These are phyloP conservation scores for Colletotrichum melonis DNA, from an alignment of 2,329 filamentous ascomycete genomes.

Conservation along the genomic window DNA sequence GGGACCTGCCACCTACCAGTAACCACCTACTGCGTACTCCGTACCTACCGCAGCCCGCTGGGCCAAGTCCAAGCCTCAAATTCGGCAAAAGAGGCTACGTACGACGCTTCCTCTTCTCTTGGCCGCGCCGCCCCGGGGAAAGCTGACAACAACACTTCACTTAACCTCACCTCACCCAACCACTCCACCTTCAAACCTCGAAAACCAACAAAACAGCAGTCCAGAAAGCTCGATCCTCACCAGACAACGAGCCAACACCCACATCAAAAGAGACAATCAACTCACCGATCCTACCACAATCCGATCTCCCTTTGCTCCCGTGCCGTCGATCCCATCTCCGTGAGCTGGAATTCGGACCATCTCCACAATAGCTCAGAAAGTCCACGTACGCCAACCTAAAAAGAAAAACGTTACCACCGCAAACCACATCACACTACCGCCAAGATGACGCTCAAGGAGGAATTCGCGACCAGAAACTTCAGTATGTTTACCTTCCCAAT, in stretches of 20 bases:
- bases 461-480: conserved; percentile 80
- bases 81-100: conserved; percentile 36
- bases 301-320: not conserved
- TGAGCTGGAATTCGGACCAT: conserved; percentile 36
- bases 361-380: conserved; percentile 32
- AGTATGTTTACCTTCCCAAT: conserved; percentile 65
- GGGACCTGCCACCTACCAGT: conserved; percentile 1
- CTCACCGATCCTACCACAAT: not conserved
- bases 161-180: not conserved
- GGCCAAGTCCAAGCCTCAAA: conserved; percentile 33
- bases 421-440: conserved; percentile 38
- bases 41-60: not conserved
- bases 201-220: not conserved
- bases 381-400: conserved; percentile 33
- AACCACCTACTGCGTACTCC: not conserved
- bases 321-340: conserved; percentile 22
- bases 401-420: conserved; percentile 20
- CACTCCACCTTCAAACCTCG: not conserved
- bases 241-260: not conserved
- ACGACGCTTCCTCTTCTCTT: conserved; percentile 27
- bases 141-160: conserved; percentile 28
- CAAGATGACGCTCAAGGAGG: conserved; percentile 78
- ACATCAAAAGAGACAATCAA: not conserved
- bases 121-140: conserved; percentile 16
- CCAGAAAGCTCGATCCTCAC: conserved; percentile 8